Conservation (phyloP, 345 rosid species). For the Geranium brycei region DNA sequence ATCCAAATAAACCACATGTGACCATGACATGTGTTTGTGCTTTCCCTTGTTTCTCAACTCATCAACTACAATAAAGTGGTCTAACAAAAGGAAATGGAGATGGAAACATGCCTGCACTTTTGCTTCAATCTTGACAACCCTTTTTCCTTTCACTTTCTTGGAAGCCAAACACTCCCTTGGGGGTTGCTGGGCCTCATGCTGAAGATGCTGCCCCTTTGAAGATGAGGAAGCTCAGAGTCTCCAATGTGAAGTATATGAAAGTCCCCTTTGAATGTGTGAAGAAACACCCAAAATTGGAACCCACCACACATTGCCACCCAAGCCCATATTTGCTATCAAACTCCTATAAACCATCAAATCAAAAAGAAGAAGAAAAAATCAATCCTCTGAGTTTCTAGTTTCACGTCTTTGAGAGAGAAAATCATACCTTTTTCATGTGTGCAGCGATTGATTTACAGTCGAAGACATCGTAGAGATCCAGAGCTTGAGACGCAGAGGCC, state of each 20-base stretch:
- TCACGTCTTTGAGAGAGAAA: neutral
- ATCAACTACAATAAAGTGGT: no score
- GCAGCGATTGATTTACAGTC: slow-evolving; percentile 31
- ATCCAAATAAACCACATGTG: neutral
- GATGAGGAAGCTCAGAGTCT: slow-evolving; percentile 38
- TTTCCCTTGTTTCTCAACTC: neutral
- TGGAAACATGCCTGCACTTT: no score
- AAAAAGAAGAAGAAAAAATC: no score
- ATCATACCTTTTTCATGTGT: slow-evolving; percentile 32
- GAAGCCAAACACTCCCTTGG: no score
- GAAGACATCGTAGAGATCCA: slow-evolving; percentile 33
- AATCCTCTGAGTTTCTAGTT: no score
- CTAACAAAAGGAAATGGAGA: no score
- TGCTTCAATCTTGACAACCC: no score
- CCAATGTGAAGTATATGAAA: slow-evolving; percentile 35
- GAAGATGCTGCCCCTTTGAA: slow-evolving; percentile 30
- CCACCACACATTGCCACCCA: slow-evolving; percentile 48
- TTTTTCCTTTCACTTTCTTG: no score
- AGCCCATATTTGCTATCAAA: slow-evolving; percentile 32
- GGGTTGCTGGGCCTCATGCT: no score
- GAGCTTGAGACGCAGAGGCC: slow-evolving; percentile 65
- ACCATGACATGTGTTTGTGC: neutral
- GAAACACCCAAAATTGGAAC: slow-evolving; percentile 38
- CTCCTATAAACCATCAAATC: slow-evolving; percentile 15
- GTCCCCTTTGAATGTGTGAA: slow-evolving; percentile 34